phyloP scores from a whole-genome alignment of 1,139 yeast species.

The Lodderomyces pseudojiufengensis region DNA sequence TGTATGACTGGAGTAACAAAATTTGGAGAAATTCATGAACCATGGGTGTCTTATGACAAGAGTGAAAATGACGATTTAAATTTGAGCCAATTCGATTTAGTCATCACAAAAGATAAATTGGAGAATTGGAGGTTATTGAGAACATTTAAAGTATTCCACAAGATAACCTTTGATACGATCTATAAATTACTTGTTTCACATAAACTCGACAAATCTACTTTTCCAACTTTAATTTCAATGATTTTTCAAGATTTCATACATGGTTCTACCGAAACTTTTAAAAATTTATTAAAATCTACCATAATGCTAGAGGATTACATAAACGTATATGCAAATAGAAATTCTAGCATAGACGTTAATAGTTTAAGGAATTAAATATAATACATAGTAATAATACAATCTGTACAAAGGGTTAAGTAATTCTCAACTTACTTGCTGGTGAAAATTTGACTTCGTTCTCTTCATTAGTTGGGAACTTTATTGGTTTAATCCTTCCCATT shows the following conservation, averaged over 20 bases:
- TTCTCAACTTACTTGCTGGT: slow-evolving; percentile 19
- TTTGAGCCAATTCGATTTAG: slow-evolving; percentile 50
- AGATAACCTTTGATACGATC: slow-evolving; percentile 20
- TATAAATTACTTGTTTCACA: slow-evolving; percentile 14
- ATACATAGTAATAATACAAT: slow-evolving; percentile 17
- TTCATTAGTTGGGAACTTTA: slow-evolving; percentile 34
- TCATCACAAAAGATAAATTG: slow-evolving; percentile 46
- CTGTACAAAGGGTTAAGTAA: neutral
- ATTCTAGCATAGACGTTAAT: too few species aligned
- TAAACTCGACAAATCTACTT: slow-evolving; percentile 9
- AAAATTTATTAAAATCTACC: slow-evolving; percentile 19
- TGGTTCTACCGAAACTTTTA: slow-evolving; percentile 16
- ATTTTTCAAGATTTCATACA: slow-evolving; percentile 19
- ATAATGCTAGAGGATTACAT: slow-evolving; percentile 26
- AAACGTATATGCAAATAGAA: slow-evolving; percentile 30
- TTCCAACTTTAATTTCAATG: slow-evolving; percentile 12
- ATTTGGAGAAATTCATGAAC: slow-evolving; percentile 57
- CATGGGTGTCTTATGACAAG: slow-evolving; percentile 62
- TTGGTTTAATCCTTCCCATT: slow-evolving; percentile 36
- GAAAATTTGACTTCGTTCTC: slow-evolving; percentile 32
- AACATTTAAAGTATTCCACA: slow-evolving; percentile 20
- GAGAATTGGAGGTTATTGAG: slow-evolving; percentile 28
- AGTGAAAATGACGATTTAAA: slow-evolving; percentile 48
- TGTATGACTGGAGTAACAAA: slow-evolving; percentile 86
- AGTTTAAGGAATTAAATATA: too few species aligned